Conservation (phyloP, 306 rosid species). For the Vachellia collinsii region DNA sequence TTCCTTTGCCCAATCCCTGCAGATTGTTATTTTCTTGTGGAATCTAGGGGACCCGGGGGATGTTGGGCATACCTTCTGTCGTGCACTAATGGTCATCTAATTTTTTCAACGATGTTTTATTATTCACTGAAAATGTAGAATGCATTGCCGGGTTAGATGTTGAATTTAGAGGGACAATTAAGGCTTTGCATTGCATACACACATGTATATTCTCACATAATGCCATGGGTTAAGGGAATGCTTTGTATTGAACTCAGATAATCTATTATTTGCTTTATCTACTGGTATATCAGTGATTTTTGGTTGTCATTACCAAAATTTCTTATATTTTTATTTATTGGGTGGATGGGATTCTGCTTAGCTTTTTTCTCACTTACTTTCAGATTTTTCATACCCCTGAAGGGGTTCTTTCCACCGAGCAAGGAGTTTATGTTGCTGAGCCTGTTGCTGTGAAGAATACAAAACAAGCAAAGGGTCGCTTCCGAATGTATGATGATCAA, state of each 20-base stretch:
- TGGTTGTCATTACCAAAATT: not conserved
- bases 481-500: constrained; percentile 71
- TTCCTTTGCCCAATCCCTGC: not conserved
- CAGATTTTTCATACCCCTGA: constrained; percentile 94
- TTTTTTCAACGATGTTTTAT: not conserved
- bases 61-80: not conserved
- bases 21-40: not conserved
- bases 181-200: not conserved
- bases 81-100: not conserved
- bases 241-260: not conserved
- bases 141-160: not conserved
- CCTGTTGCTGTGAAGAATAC: constrained; percentile 69
- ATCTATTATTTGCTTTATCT: constrained; percentile 1
- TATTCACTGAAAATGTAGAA: not conserved
- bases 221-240: not conserved
- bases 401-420: constrained; percentile 88
- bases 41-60: not conserved
- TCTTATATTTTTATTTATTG: constrained; percentile 16
- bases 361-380: constrained; percentile 23
- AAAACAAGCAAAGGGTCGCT: constrained; percentile 87
- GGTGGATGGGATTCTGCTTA: not conserved
- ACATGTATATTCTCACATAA: not conserved
- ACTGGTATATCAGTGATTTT: not conserved
- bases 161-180: not conserved
- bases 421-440: constrained; percentile 93